Base-by-base conservation (phyloP, 192 early-diverging fungal species). In the Coemansia erecta region DNA sequence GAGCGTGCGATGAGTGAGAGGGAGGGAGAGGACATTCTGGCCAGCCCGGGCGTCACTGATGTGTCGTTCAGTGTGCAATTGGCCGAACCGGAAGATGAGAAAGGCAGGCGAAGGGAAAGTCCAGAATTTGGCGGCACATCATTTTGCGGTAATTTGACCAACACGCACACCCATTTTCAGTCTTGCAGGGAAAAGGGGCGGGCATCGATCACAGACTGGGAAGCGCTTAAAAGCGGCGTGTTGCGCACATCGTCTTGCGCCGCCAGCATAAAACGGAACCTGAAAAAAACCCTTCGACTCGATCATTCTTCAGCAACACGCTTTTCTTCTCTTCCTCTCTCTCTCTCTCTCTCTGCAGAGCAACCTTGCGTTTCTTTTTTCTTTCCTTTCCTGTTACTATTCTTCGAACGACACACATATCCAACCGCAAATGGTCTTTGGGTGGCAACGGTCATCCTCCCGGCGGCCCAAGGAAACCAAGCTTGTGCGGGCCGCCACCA, bases 351-450 rank as follows among this genome's bases (percentile, higher is more conserved):
- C 26, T 26, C 26, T 4, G 26, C 26, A 26, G 2, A 13, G 3
- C 15, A 11, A 17, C 19, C 21, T 55, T 55, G 8, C 19, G n/a
- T 55, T 55, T 55, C 19, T 7, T 18, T 22, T 55, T 41, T 22
- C 21, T 7, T 18, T 22, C 42, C 22, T 22, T 41, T 37, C 1
- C 8, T 8, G 10, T 37, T 37, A 37, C 8, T 37, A 37, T 7
- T 37, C 6, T 37, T 37, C 26, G 2, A 26, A 26, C 26, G 26
- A 26, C 4, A 24, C 21, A 3, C 50, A 28, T 23, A 4, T 7
- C 12, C 26, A 4, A 4, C 33, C 19, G 3, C 33, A 39, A 55
- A 76, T 76, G 73, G 73, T 66, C 42, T 66, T 72, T 66, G 70
- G 70, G 31, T 59, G 67, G 67, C 63, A 69, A 19, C 53, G 31